Evolutionary conservation across 202 grass and related monocot species (phyloP), one percentile per base, ranked within the genome.

Genomic region (Elaeis oleifera): DNA sequence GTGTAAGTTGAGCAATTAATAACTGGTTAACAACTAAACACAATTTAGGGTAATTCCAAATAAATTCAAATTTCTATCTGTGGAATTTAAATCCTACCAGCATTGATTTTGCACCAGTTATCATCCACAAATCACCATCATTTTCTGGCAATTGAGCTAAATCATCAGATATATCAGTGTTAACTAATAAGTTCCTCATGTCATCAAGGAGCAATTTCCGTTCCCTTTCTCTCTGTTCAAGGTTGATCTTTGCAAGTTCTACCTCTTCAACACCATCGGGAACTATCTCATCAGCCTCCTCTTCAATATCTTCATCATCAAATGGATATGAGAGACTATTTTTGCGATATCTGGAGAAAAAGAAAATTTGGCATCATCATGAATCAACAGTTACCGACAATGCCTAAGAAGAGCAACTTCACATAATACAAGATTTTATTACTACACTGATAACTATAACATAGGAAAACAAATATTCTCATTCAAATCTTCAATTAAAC

Each of bases 221-320:
- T 68, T 90, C 81, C 81, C 91, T 85, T 73, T 85, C 84, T 83
- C 73, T 85, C 60, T 79, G 50, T 79, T 90, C 91, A 58, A 96
- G 81, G 59, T 87, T 65, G 3, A 96, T 83, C 74, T 96, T 96
- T 61, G 91, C 84, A 64, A 81, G 76, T 80, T 90, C 91, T 50
- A 96, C 87, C 76, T 96, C 91, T 81, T 96, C 87, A 59, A 88
- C 79, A 31, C 87, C 91, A 80, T 96, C 91, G 36, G 91, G 91
- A 64, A 96, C 84, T 71, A 96, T 73, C 67, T 89, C 91, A 71
- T 96, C 87, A 60, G 91, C 78, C 71, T 87, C 87, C 73, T 96
- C 91, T 76, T 73, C 87, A 71, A 67, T 72, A 49, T 77, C 77
- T 61, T 82, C 79, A 3, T 96, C 85, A 61, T 96, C 84, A 57